Conservation (phyloP, 345 rosid species). For the Erysimum cheiranthoides region DNA sequence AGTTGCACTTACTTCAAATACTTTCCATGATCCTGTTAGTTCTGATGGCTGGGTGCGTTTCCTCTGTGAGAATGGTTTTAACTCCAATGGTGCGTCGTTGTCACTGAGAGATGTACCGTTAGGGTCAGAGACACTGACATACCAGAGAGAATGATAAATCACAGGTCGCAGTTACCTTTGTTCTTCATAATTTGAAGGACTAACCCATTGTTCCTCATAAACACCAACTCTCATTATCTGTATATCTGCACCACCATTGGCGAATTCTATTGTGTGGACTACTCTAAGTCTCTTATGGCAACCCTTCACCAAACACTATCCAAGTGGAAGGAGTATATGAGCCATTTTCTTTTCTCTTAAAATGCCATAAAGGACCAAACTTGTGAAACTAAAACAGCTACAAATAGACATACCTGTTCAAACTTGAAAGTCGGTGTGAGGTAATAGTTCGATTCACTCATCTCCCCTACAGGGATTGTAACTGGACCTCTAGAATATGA, state of each 20-base stretch:
- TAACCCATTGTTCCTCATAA: constrained; percentile 88
- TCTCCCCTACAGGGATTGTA: constrained; percentile 68
- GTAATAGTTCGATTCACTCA: constrained; percentile 65
- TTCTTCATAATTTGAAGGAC: constrained; percentile 66
- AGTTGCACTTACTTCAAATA: constrained; percentile 84
- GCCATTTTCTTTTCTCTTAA: not conserved
- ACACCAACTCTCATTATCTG: constrained; percentile 94
- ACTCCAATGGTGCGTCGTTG: constrained; percentile 64
- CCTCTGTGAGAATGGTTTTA: constrained; percentile 75
- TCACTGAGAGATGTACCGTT: constrained; percentile 26
- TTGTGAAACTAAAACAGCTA: not conserved
- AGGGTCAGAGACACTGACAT: constrained; percentile 22
- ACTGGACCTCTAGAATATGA: constrained; percentile 93
- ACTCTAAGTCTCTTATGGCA: constrained; percentile 94
- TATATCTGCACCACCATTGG: constrained; percentile 75
- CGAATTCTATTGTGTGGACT: constrained; percentile 85
- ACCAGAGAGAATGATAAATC: not conserved
- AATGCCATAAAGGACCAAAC: not conserved
- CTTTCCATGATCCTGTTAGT: constrained; percentile 91
- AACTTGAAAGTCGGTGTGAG: constrained; percentile 81
- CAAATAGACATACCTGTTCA: constrained; percentile 67
- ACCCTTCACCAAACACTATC: constrained; percentile 91
- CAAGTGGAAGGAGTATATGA: constrained; percentile 1
- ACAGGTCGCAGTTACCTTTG: constrained; percentile 55
- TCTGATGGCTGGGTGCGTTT: constrained; percentile 74